phyloP scores from a whole-genome alignment of 164 flowering plant genomes.

The Vitis rotundifolia region DNA sequence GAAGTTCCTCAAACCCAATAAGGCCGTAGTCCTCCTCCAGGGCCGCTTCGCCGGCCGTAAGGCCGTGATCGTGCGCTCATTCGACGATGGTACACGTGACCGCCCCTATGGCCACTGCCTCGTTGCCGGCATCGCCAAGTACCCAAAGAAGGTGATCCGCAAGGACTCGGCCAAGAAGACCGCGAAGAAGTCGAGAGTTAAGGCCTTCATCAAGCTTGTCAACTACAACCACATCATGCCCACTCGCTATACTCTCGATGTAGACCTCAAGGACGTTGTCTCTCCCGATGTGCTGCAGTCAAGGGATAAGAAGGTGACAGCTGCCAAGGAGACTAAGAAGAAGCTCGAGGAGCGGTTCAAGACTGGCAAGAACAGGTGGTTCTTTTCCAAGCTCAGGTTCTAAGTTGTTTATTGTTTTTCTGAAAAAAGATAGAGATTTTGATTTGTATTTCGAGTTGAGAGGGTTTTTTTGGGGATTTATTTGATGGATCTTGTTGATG shows the following conservation, averaged over 20 bases:
- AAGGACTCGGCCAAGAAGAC: constrained; percentile 57
- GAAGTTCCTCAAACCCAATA: constrained; percentile 52
- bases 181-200: constrained; percentile 53
- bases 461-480: no score
- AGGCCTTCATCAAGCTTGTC: constrained; percentile 48
- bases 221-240: constrained; percentile 58
- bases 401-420: not conserved
- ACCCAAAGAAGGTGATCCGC: constrained; percentile 52
- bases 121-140: constrained; percentile 51
- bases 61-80: constrained; percentile 44
- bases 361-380: constrained; percentile 65
- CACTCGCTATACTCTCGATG: constrained; percentile 54
- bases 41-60: constrained; percentile 58
- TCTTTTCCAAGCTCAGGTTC: constrained; percentile 59
- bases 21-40: constrained; percentile 49
- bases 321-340: constrained; percentile 44
- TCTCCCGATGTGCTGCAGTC: constrained; percentile 31
- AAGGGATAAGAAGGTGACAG: constrained; percentile 48
- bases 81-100: constrained; percentile 60
- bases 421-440: no score
- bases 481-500: no score
- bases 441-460: no score
- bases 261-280: constrained; percentile 52
- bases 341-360: constrained; percentile 50
- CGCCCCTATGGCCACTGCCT: constrained; percentile 55